phyloP scores from a whole-genome alignment of 2,329 filamentous ascomycete species.

The Pestalotiopsis sp. region DNA sequence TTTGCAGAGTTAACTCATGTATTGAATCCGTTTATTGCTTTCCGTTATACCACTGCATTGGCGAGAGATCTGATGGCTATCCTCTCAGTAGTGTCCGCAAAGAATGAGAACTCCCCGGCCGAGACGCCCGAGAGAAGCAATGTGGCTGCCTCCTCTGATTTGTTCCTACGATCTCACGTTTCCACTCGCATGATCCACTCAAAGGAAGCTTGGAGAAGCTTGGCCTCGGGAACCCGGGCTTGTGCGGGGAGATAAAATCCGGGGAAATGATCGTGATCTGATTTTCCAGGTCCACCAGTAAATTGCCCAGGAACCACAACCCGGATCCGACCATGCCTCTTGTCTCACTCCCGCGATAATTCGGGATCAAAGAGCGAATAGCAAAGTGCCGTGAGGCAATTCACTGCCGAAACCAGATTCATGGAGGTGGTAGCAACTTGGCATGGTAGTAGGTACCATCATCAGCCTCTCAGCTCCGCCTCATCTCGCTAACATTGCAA shows the following conservation, averaged over 20 bases:
- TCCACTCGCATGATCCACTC: not conserved
- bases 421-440: not conserved
- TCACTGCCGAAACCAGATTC: not conserved
- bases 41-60: no score
- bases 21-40: no score
- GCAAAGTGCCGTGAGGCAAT: not conserved
- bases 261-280: not conserved
- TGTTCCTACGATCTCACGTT: not conserved
- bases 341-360: not conserved
- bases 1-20: not conserved
- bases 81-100: no score
- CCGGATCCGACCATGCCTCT: not conserved
- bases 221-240: not conserved
- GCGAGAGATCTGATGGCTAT: no score
- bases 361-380: not conserved
- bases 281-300: not conserved
- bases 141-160: not conserved
- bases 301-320: not conserved
- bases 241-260: not conserved
- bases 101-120: no score
- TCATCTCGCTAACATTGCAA: not conserved
- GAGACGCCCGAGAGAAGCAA: not conserved
- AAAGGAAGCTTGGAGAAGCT: not conserved
- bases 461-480: slow-evolving; percentile 2
- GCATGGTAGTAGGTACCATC: not conserved